Evolutionary conservation across 345 rosid species (phyloP), one percentile per base, ranked within the genome.

Genomic region (Euphorbia tirucalli): DNA sequence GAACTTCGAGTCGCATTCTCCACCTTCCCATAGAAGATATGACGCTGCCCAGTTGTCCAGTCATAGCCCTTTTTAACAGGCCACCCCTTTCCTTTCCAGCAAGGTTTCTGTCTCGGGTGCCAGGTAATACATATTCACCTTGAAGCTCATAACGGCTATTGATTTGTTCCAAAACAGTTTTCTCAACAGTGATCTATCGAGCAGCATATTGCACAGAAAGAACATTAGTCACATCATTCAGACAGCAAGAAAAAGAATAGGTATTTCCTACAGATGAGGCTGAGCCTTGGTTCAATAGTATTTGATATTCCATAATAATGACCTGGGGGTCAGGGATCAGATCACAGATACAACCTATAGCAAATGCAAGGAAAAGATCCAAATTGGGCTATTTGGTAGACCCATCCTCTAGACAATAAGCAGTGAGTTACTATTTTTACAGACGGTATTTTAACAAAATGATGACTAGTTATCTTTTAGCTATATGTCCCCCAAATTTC

Each of bases 1-100:
- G 94, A 83, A 94, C 98, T 85, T 94, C 98, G 77, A 94, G 97
- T 83, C 98, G 89, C 95, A 94, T 85, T 84, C 98, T 90, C 98
- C 98, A 94, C 83, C 98, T 89, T 83, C 98, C 97, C 92, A 94
- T 86, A 43, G 97, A 90, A 74, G 98, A 94, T 81, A 94, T 94
- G 83, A 90, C 97, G 79, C 96, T 94, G 67, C 96, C 88, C 31
- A 92, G 84, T 77, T 92, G 97, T 39, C 98, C 98, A 57, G 90
- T 87, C 96, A 92, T 90, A 76, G 95, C 97, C 81, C 90, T 88
- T 87, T 88, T 83, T 39, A 94, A 85, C 82, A 94, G 85, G 72
- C 88, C 92, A 76, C 85, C 97, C 68, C 71, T 84, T 79, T 82
- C 91, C 80, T 92, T 87, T 58, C 85, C 90, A 71, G 87, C 74